Evolutionary conservation across 805 yeast species (phyloP).

Genomic region (Phaffomyces opuntiae): DNA sequence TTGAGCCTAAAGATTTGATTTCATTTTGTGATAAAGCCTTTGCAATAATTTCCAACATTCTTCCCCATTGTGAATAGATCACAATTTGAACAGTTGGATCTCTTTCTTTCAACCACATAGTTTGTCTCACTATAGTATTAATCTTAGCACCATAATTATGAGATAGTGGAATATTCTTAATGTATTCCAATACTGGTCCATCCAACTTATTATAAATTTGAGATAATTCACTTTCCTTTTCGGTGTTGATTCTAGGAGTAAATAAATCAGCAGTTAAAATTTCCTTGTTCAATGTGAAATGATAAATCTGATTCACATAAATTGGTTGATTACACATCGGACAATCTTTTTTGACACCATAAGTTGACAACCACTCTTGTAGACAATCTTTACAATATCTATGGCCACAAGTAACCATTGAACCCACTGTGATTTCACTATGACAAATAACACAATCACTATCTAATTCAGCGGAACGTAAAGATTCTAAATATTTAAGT

Average conservation of each 20-base stretch:
- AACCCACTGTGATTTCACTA: conserved; percentile 60
- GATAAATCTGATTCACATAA: conserved; percentile 47
- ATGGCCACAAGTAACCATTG: conserved; percentile 88
- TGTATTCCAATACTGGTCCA: conserved; percentile 33
- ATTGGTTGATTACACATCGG: conserved; percentile 73
- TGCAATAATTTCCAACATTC: conserved; percentile 58
- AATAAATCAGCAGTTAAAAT: conserved; percentile 42
- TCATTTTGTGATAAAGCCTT: conserved; percentile 56
- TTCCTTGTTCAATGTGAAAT: conserved; percentile 55
- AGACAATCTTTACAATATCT: conserved; percentile 81
- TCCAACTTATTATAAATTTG: conserved; percentile 31
- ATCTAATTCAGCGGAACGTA: conserved; percentile 25
- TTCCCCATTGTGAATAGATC: conserved; percentile 85
- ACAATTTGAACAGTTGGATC: conserved; percentile 62
- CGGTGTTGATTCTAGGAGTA: conserved; percentile 12
- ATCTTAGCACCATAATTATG: conserved; percentile 77
- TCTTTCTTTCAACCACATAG: conserved; percentile 50
- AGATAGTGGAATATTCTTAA: conserved; percentile 35
- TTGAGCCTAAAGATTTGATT: conserved; percentile 51
- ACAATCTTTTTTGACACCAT: conserved; percentile 40
- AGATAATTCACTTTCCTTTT: conserved; percentile 7
- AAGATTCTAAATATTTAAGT: conserved; percentile 41
- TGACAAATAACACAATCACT: conserved; percentile 72
- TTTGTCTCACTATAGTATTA: conserved; percentile 72
- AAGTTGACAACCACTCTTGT: conserved; percentile 55